phyloP scores from a whole-genome alignment of 1,139 yeast species.

The Lodderomyces metapsilosis region DNA sequence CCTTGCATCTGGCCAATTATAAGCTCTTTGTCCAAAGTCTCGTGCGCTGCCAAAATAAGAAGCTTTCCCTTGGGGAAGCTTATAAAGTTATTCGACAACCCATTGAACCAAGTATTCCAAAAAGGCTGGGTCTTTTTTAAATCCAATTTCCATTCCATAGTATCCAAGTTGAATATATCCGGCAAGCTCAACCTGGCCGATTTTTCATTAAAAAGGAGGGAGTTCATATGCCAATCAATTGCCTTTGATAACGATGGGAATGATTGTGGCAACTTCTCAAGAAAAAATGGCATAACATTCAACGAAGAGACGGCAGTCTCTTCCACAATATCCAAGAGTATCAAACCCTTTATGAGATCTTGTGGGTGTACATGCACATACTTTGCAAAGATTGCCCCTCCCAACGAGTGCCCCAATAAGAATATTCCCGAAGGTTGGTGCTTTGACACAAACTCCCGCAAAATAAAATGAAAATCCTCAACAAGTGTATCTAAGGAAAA shows the following conservation, averaged over 20 bases:
- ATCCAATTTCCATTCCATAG: constrained; percentile 61
- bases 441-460: constrained; percentile 33
- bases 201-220: constrained; percentile 51
- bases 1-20: constrained; percentile 98
- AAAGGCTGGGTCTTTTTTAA: constrained; percentile 56
- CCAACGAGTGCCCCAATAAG: constrained; percentile 87
- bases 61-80: constrained; percentile 56
- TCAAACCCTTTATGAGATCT: constrained; percentile 53
- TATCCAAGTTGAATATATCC: constrained; percentile 39
- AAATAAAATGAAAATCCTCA: constrained; percentile 53
- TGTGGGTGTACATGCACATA: constrained; percentile 20
- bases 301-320: constrained; percentile 82
- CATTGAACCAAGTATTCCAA: constrained; percentile 84
- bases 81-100: constrained; percentile 64
- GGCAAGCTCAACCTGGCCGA: constrained; percentile 84
- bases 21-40: constrained; percentile 76
- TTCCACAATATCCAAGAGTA: constrained; percentile 88
- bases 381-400: constrained; percentile 79
- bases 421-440: constrained; percentile 29
- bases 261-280: constrained; percentile 57
- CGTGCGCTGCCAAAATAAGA: constrained; percentile 85
- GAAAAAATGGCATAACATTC: constrained; percentile 60
- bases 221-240: constrained; percentile 76
- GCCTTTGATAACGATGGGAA: constrained; percentile 59
- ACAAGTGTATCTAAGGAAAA: constrained; percentile 53